Evolutionary conservation across 2,329 filamentous ascomycete species (phyloP), one percentile per base, ranked within the genome.

Genomic region (Aspergillus tanneri): DNA sequence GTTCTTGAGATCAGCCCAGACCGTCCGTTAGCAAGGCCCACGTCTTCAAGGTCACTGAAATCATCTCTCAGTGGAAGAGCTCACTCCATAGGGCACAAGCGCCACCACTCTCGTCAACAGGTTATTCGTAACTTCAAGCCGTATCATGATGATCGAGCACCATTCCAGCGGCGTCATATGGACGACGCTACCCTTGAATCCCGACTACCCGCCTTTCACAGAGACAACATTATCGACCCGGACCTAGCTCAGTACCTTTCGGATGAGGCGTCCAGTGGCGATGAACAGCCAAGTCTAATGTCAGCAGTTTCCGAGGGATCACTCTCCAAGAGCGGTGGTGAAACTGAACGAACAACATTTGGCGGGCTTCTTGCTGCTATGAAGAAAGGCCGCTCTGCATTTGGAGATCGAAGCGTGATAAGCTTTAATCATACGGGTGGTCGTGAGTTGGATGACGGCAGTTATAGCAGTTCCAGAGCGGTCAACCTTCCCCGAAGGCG

Each of bases 191-290:
- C 78, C 3, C 83, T 80, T 54, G 86, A 84, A 54, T 75, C 82
- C 6, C 83, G 84, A 34, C 79, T 96, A 27, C 86, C 91, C 12
- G 90, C 90, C n/a, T 97, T 99, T 60, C 93, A 99, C 66, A 90
- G 93, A 63, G 93, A 99, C 73, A 97, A 93, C 64, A 96, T 99
- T 58, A 97, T 99, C 58, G 93, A 99, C 65, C 93, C 93, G 1
- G 93, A 99, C 62, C 76, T 99, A 45, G 92, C 91, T 4, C 88
- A 90, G 25, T 99, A 95, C 70, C 87, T 99, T 78, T 99, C 93
- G 5, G 93, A 99, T 65, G 85, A 88, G 58, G 90, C 88, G 39
- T 96, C 91, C 2, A 96, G 90, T 60, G 92, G 88, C 28, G 91
- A 96, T 60, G 91, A 99, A 56, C 88, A 95, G 59, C 86, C 91